Evolutionary conservation across 2,329 filamentous ascomycete species (phyloP), one percentile per base, ranked within the genome.

Genomic region (Nemania serpens): DNA sequence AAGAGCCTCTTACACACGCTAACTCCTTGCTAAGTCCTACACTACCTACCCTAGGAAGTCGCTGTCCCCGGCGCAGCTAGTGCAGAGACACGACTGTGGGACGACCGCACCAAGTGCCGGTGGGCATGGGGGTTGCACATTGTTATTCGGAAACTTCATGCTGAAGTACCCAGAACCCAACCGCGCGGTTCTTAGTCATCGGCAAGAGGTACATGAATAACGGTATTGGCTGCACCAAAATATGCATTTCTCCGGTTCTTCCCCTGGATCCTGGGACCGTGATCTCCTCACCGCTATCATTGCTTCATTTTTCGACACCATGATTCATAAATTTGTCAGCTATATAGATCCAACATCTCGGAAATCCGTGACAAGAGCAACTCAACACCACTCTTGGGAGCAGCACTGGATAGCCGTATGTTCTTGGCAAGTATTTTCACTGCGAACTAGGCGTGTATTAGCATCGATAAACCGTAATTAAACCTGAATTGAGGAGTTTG

Each of bases 161-260:
- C 25, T 29, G 7, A 29, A 29, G 25, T 29, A 29, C 25, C 25
- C 25, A 29, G 25, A n/a, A 39, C 11, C n/a, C 36, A 25, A 20
- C 50, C 55, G 59, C 59, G 59, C 59, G 59, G 55, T 47, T 59
- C 39, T 62, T 62, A 62, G 36, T 51, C 46, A 59, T 46, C 41
- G 34, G 5, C 22, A 7, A 18, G 18, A 42, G 10, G 12, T 42
- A 29, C 29, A 17, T 15, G 1, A 7, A 33, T 17, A 37, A 43
- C 13, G 1, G 15, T 18, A 17, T 13, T 17, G 11, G 17, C 29
- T 25, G 42, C 22, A 22, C 20, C 17, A 20, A 5, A 10, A 13
- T 25, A 9, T 46, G 2, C 7, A 7, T 22, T 39, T 39, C 11
- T 39, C 36, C 11, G 36, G 11, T 12, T 39, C 36, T 39, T n/a